Conservation (phyloP, 2,329 filamentous ascomycete species). For the Pseudogymnoascus sp. region DNA sequence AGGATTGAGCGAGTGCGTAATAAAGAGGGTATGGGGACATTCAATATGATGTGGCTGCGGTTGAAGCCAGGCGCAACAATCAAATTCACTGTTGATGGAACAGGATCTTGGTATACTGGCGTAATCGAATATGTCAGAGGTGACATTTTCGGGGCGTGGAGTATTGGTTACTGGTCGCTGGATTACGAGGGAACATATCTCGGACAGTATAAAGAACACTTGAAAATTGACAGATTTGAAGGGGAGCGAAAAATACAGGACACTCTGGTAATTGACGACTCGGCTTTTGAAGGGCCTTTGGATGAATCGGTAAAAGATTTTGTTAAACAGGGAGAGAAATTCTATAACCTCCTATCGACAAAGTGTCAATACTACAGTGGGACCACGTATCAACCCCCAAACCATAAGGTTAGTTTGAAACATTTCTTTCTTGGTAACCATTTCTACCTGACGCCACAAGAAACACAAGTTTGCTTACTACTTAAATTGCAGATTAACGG, state of each 20-base stretch:
- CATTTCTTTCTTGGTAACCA: neutral
- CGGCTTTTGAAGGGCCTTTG: neutral
- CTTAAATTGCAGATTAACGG: neutral
- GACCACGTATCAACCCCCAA: slow-evolving; percentile 1
- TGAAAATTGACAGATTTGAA: neutral
- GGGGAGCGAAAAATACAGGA: neutral
- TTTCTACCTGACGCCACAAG: neutral
- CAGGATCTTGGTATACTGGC: neutral
- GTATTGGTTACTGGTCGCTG: neutral
- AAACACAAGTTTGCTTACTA: neutral
- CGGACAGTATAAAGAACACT: neutral
- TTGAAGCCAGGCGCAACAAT: neutral
- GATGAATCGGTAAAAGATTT: neutral
- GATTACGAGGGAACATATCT: neutral
- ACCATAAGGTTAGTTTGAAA: neutral
- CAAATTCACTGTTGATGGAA: neutral
- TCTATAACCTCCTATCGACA: slow-evolving; percentile 2
- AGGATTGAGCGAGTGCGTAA: slow-evolving; percentile 6
- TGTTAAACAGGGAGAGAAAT: slow-evolving; percentile 4
- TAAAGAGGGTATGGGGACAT: neutral
- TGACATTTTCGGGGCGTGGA: neutral
- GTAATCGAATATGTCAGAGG: neutral
- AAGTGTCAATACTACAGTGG: slow-evolving; percentile 11
- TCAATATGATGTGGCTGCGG: slow-evolving; percentile 7
- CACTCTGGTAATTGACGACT: neutral